Conservation (phyloP, 2,329 filamentous ascomycete species). For the Cryphonectria radicalis region DNA sequence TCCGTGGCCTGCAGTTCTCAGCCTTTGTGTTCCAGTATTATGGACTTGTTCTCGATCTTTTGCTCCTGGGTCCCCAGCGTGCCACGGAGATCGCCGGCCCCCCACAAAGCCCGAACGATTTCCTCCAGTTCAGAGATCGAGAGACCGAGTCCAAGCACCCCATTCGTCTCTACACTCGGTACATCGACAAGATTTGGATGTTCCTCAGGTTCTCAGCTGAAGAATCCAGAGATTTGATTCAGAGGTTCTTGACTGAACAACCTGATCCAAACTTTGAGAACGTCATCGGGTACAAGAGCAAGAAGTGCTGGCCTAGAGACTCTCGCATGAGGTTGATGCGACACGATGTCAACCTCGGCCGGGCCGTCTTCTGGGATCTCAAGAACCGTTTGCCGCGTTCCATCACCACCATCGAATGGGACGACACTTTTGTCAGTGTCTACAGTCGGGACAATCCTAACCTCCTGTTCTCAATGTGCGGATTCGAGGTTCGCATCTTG, state of each 20-base stretch:
- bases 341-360: constrained; percentile 95
- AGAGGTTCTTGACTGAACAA: constrained; percentile 96
- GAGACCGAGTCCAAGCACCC: constrained; percentile 92
- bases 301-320: constrained; percentile 99
- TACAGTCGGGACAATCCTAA: constrained; percentile 99
- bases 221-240: constrained; percentile 93
- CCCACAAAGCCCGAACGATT: constrained; percentile 92
- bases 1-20: constrained; percentile 95
- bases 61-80: constrained; percentile 89
- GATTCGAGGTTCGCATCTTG: constrained; percentile 94
- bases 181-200: constrained; percentile 98
- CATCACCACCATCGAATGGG: constrained; percentile 97
- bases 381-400: constrained; percentile 96
- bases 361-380: constrained; percentile 98
- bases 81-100: constrained; percentile 98
- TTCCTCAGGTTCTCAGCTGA: constrained; percentile 93
- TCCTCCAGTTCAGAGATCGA: constrained; percentile 92
- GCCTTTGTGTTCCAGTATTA: constrained; percentile 99
- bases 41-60: constrained; percentile 88
- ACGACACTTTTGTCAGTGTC: constrained; percentile 96
- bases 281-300: constrained; percentile 98
- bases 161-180: constrained; percentile 95
- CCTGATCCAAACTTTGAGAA: constrained; percentile 99
- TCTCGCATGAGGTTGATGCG: constrained; percentile 98
- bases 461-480: constrained; percentile 94